These are phyloP conservation scores for Monilinia polystroma DNA, from an alignment of 2,329 filamentous ascomycete species.

Conservation along the genomic window DNA sequence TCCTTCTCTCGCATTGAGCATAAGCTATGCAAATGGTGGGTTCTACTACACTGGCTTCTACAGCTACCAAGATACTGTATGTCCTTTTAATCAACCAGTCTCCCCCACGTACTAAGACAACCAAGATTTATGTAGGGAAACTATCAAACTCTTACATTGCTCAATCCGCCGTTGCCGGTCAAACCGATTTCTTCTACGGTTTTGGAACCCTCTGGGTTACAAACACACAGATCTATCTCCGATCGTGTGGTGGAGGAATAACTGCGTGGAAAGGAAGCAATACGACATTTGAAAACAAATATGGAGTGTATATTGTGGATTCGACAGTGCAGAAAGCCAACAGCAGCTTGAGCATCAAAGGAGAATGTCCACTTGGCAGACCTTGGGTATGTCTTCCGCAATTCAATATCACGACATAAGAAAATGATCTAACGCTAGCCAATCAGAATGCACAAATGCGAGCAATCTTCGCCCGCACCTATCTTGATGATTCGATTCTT, in stretches of 20 bases:
- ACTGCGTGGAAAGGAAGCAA: conserved; percentile 69
- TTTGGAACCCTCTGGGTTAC: conserved; percentile 60
- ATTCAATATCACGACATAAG: not conserved
- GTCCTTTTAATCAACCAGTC: conserved; percentile 22
- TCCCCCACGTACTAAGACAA: conserved; percentile 11
- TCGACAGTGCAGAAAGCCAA: conserved; percentile 57
- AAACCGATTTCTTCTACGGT: conserved; percentile 67
- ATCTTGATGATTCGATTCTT: conserved; percentile 52
- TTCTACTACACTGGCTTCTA: conserved; percentile 68
- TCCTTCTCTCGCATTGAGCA: conserved; percentile 58
- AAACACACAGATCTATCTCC: conserved; percentile 52
- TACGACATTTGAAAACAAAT: conserved; percentile 65
- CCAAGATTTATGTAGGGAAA: conserved; percentile 62
- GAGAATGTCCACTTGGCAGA: conserved; percentile 52
- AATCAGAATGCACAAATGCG: conserved; percentile 48
- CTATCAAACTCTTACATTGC: conserved; percentile 65
- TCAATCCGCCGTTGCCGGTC: conserved; percentile 57
- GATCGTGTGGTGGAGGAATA: conserved; percentile 64
- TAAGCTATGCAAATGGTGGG: conserved; percentile 62
- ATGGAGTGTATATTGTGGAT: conserved; percentile 63
- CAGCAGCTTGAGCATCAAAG: conserved; percentile 41
- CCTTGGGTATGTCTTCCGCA: conserved; percentile 44
- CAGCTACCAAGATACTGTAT: conserved; percentile 65
- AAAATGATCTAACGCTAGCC: not conserved
- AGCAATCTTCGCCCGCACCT: conserved; percentile 51